Evolutionary conservation across 352 stramenopile species (phyloP), one percentile per base, ranked within the genome.

Genomic region (Saprolegnia diclina): DNA sequence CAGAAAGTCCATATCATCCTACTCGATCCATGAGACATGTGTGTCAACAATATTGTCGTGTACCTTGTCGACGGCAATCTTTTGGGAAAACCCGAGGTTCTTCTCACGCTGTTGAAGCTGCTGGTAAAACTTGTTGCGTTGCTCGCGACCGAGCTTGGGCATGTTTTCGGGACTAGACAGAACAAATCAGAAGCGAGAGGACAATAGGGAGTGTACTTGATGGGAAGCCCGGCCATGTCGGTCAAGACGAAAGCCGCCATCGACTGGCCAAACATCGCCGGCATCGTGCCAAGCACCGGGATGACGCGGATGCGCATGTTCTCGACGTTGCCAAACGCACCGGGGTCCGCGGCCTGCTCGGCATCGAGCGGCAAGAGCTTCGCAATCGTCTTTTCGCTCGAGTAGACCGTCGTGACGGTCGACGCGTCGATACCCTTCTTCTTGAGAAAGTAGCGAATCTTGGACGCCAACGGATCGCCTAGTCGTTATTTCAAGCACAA

Each of bases 221-320:
- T 95, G 45, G 91, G 91, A 52, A 97, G 90, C 11, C 86, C 78
- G 35, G 93, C 94, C 19, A 99, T 71, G 50, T 98, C 89, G 67
- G 94, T 98, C 22, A 99, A 75, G 45, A 98, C 89, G 73, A 94
- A 94, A 7, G 94, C 86, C 1, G 96, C 97, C 80, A 99, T 96
- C 22, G 95, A 88, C 75, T 99, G 94, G n/a, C 97, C 96, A 77
- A 99, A 98, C 64, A 99, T 96, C 38, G 97, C 96, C 0, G 97
- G 97, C 67, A 94, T 87, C 19, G 89, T 93, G 35, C 97, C 96
- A 9, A 99, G 77, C 24, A 99, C 97, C 0, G 96, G 96, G 56
- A 99, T 92, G 29, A 99, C 90, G 29, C 96, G 91, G 50, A 98
- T 90, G 42, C 97, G 85, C 76, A 99, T 98, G 65, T 98, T 96